These are phyloP conservation scores for Glycine tomentella DNA, from an alignment of 306 rosid species.

Conservation along the genomic window DNA sequence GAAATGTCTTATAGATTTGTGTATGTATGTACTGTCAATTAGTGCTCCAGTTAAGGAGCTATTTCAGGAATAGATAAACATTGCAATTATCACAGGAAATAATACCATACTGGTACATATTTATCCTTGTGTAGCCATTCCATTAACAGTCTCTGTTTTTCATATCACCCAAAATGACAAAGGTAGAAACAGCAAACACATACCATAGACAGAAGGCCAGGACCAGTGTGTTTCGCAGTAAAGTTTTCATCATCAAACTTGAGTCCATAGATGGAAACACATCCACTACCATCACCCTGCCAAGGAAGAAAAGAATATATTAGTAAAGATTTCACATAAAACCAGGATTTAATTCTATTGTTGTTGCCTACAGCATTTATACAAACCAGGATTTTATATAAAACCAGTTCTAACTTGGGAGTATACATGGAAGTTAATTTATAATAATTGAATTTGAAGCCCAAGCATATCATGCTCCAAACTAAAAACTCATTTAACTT, in stretches of 20 bases:
- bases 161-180: constrained; percentile 18
- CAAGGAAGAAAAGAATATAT: constrained; percentile 34
- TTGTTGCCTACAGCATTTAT: not conserved
- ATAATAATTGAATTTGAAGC: no score
- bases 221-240: constrained; percentile 94
- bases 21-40: not conserved
- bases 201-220: constrained; percentile 95
- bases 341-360: constrained; percentile 10
- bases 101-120: not conserved
- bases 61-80: constrained; percentile 2
- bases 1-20: not conserved
- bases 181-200: constrained; percentile 32
- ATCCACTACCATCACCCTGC: constrained; percentile 99
- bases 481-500: no score
- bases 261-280: constrained; percentile 88
- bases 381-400: not conserved
- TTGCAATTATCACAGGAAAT: constrained; percentile 6
- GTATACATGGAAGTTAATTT: not conserved
- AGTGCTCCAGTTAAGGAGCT: constrained; percentile 26
- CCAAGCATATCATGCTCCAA: no score
- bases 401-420: no score
- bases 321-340: constrained; percentile 18
- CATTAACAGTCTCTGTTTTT: constrained; percentile 23
- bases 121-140: not conserved
- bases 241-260: constrained; percentile 94